Percentiles rank a stretch among this genome's conserved stretches.
Conservation (phyloP, 73 alveolate genomes). For the Symbiodinium natans region DNA sequence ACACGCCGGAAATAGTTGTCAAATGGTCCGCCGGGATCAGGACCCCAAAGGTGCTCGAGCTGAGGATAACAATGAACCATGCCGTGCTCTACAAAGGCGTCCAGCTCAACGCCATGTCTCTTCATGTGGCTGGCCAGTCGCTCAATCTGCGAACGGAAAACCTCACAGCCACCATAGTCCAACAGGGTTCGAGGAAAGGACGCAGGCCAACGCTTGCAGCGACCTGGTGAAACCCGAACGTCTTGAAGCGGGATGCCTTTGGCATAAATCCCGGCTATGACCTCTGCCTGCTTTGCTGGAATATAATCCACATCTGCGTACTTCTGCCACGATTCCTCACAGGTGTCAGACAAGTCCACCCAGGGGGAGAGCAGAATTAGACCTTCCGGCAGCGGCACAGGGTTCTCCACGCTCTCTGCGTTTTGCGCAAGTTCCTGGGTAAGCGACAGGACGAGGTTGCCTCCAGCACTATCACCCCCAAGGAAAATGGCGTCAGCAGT, state of each 20-base stretch:
- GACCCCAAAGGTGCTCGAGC: slow-evolving; percentile 84
- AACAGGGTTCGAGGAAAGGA: slow-evolving; percentile 62
- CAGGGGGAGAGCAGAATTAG: slow-evolving; percentile 70
- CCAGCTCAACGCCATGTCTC: slow-evolving; percentile 72
- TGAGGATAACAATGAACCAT: slow-evolving; percentile 90
- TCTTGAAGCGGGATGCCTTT: slow-evolving; percentile 84
- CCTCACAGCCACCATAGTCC: slow-evolving; percentile 90
- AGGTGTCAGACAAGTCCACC: slow-evolving; percentile 67
- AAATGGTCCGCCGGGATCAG: slow-evolving; percentile 69
- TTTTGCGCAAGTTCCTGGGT: slow-evolving; percentile 51
- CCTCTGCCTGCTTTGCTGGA: slow-evolving; percentile 79
- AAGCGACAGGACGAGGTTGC: slow-evolving; percentile 64
- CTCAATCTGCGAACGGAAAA: slow-evolving; percentile 71
- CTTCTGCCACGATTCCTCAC: slow-evolving; percentile 69
- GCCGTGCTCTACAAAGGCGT: slow-evolving; percentile 62
- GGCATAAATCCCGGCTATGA: slow-evolving; percentile 88
- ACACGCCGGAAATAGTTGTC: slow-evolving; percentile 61
- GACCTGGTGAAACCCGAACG: slow-evolving; percentile 83
- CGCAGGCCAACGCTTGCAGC: slow-evolving; percentile 72
- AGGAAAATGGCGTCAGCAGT: slow-evolving; percentile 23
- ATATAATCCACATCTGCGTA: slow-evolving; percentile 75
- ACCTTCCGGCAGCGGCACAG: slow-evolving; percentile 65
- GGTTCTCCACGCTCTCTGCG: not conserved
- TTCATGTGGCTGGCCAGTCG: slow-evolving; percentile 51
- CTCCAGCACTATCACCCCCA: slow-evolving; percentile 88